Evolutionary conservation across 768 basidiomycete species (phyloP).

Genomic region (Rhodotorula kratochvilovae): DNA sequence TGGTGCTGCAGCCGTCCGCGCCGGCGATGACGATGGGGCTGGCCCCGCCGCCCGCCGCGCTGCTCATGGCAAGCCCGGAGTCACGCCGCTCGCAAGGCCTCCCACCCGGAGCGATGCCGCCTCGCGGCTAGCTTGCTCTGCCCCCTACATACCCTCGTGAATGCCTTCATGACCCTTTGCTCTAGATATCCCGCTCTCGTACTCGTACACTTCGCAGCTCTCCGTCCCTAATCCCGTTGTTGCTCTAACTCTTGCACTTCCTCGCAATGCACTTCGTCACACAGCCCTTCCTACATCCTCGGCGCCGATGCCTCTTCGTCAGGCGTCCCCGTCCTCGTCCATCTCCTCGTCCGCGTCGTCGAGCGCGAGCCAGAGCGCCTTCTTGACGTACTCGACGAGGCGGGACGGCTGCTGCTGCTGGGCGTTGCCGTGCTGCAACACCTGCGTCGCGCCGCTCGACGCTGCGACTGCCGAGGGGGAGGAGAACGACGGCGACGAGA

Average conservation of each 20-base stretch:
- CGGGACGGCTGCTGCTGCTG: background rate
- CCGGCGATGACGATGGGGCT: too few species aligned
- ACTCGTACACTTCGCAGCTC: too few species aligned
- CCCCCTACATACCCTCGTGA: background rate
- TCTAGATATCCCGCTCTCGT: too few species aligned
- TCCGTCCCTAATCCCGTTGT: too few species aligned
- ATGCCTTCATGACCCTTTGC: background rate
- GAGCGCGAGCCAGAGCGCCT: background rate
- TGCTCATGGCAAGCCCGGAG: background rate
- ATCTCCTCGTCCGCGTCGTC: background rate
- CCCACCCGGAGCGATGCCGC: conserved; percentile 2
- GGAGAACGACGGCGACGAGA: conserved; percentile 24
- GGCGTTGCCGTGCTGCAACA: background rate
- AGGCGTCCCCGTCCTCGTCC: background rate
- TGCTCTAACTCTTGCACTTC: too few species aligned
- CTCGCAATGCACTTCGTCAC: too few species aligned
- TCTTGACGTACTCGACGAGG: conserved; percentile 21
- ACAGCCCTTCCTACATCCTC: too few species aligned
- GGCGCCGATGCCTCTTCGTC: too few species aligned
- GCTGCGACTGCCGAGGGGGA: background rate
- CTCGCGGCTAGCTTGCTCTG: background rate
- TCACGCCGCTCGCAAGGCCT: conserved; percentile 13
- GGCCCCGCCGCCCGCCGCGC: background rate
- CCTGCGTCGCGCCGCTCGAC: background rate
- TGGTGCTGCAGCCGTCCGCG: background rate